phyloP scores from a whole-genome alignment of 2,329 filamentous ascomycete genomes.

The Cryphonectria naterciae region DNA sequence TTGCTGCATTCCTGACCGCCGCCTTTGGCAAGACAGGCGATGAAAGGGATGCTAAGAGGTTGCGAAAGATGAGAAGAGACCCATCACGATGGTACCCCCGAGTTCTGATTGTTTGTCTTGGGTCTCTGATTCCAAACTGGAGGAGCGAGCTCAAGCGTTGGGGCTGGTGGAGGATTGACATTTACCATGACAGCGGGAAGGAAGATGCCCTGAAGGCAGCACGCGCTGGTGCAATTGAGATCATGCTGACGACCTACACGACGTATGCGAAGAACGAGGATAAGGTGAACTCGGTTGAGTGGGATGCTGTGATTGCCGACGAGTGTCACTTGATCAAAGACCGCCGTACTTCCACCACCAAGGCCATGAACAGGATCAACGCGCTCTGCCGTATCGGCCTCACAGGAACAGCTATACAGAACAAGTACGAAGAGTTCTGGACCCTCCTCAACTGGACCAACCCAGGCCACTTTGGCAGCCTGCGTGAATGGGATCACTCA shows the following conservation, averaged over 20 bases:
- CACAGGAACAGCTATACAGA: conserved; percentile 95
- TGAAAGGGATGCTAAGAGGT: conserved; percentile 79
- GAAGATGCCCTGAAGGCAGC: conserved; percentile 75
- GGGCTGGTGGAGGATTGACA: conserved; percentile 93
- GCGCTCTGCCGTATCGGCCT: conserved; percentile 89
- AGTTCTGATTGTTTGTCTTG: conserved; percentile 85
- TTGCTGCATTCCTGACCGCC: conserved; percentile 87
- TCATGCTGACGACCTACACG: conserved; percentile 92
- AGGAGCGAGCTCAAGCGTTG: conserved; percentile 81
- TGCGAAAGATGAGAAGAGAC: conserved; percentile 79
- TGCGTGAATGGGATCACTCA: conserved; percentile 75
- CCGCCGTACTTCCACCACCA: conserved; percentile 73
- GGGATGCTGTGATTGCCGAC: conserved; percentile 94
- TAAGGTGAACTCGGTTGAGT: conserved; percentile 79
- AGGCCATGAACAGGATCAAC: conserved; percentile 88
- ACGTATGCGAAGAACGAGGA: conserved; percentile 82
- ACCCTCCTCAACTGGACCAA: conserved; percentile 96
- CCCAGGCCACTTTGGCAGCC: conserved; percentile 69
- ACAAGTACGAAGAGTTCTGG: conserved; percentile 97
- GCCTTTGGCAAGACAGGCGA: conserved; percentile 95
- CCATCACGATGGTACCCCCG: conserved; percentile 77
- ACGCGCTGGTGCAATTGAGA: conserved; percentile 75
- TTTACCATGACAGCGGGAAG: conserved; percentile 74
- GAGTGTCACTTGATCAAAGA: conserved; percentile 94
- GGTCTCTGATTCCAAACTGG: conserved; percentile 90